Conservation (phyloP, 164 flowering plant genomes). For the Chloranthus sessilifolius region DNA sequence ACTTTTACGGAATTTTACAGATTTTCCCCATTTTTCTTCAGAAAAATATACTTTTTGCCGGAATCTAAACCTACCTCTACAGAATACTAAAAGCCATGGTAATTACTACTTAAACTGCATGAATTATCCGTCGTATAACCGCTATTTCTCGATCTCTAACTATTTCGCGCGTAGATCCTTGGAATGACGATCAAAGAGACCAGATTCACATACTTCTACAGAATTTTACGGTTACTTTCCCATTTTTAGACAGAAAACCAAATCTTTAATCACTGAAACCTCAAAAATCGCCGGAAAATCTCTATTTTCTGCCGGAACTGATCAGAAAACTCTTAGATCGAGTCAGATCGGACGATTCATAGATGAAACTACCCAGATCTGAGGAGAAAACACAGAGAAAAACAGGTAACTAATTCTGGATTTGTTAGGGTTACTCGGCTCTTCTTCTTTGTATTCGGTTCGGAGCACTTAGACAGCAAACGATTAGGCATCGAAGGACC, state of each 20-base stretch:
- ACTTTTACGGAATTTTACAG: no score
- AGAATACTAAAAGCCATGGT: no score
- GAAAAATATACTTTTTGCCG: no score
- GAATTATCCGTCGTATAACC: neutral
- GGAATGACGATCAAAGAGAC: neutral
- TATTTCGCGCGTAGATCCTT: neutral
- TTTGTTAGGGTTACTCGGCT: no score
- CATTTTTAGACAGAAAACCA: neutral
- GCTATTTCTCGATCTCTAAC: neutral
- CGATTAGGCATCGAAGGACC: no score
- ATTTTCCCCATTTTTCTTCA: no score
- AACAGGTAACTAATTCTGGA: no score
- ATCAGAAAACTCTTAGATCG: neutral
- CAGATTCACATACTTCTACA: neutral
- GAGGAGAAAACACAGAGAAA: neutral
- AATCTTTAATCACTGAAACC: neutral
- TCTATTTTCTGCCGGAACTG: neutral
- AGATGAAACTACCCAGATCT: conserved; percentile 3
- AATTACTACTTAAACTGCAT: neutral
- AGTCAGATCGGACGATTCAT: neutral
- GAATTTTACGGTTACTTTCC: neutral
- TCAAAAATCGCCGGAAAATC: neutral
- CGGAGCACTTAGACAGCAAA: no score
- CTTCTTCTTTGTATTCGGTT: no score
- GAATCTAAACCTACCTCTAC: no score